phyloP scores from a whole-genome alignment of 345 rosid genomes.

The Populus alba region DNA sequence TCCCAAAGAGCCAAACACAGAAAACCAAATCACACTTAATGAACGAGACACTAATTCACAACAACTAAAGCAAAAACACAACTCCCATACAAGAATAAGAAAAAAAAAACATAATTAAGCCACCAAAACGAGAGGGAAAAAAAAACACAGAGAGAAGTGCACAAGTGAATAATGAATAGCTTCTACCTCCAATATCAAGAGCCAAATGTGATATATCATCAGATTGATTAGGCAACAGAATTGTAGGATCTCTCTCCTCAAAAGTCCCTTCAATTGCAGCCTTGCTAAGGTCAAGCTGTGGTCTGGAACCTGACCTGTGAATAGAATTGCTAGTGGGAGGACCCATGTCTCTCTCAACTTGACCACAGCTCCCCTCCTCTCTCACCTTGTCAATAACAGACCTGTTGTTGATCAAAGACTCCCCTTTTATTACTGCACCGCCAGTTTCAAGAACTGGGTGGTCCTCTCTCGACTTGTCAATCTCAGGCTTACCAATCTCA shows the following conservation, averaged over 20 bases:
- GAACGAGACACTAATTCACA: neutral
- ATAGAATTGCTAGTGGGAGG: slow-evolving; percentile 55
- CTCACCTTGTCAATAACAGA: slow-evolving; percentile 24
- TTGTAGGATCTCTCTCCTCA: slow-evolving; percentile 92
- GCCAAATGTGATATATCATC: slow-evolving; percentile 97
- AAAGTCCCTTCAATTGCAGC: slow-evolving; percentile 93
- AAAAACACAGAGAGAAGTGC: neutral
- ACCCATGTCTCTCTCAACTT: slow-evolving; percentile 67
- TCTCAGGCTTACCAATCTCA: slow-evolving; percentile 10
- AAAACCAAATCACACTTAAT: neutral
- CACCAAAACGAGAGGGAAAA: neutral
- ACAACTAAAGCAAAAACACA: neutral
- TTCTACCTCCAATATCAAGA: slow-evolving; percentile 89
- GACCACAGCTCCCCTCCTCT: slow-evolving; percentile 26
- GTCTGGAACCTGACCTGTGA: slow-evolving; percentile 89
- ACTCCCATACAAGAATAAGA: neutral
- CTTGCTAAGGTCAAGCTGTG: slow-evolving; percentile 93
- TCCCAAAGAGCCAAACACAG: neutral
- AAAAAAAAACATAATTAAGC: neutral
- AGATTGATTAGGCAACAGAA: slow-evolving; percentile 92
- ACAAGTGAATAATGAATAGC: slow-evolving; percentile 1
- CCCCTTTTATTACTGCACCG: neutral
- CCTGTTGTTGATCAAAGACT: neutral
- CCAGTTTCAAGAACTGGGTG: neutral
- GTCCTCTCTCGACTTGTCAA: slow-evolving; percentile 27